Percentiles rank a stretch among this genome's conserved stretches.
Evolutionary conservation across 768 basidiomycete genomes (phyloP).

Genomic region (Lanmaoa pseudosensibilis): DNA sequence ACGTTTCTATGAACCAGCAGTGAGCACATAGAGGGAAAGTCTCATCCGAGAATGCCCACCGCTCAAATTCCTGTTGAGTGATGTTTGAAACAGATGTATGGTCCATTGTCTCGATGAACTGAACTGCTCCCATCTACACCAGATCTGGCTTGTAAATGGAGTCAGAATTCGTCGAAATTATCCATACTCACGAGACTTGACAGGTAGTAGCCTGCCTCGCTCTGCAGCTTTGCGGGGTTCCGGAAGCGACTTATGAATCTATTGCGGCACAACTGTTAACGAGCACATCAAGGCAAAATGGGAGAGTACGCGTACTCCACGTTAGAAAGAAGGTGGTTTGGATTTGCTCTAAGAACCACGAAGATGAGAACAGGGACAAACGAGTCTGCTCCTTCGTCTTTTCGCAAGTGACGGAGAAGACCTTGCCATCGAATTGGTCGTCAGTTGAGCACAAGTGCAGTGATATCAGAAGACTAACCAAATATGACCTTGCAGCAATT

Average conservation of each 20-base stretch:
- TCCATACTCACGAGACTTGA: slow-evolving; percentile 76
- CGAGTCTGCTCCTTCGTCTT: slow-evolving; percentile 87
- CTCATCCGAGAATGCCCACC: slow-evolving; percentile 38
- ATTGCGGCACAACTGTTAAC: neutral
- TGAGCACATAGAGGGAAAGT: slow-evolving; percentile 6
- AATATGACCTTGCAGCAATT: slow-evolving; percentile 99
- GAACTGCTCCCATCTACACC: slow-evolving; percentile 87
- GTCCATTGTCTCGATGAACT: slow-evolving; percentile 98
- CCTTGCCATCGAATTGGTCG: slow-evolving; percentile 45
- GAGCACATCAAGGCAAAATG: neutral
- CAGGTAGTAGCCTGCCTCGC: slow-evolving; percentile 96
- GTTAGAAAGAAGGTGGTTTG: slow-evolving; percentile 89
- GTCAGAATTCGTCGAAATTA: neutral
- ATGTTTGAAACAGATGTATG: slow-evolving; percentile 93
- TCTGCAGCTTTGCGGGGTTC: slow-evolving; percentile 84
- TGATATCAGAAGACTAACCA: slow-evolving; percentile 52
- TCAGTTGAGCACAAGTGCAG: slow-evolving; percentile 1
- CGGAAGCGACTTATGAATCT: slow-evolving; percentile 97
- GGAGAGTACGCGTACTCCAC: slow-evolving; percentile 66
- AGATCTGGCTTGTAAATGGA: slow-evolving; percentile 8
- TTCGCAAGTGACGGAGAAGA: slow-evolving; percentile 81
- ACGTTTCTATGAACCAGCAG: slow-evolving; percentile 45
- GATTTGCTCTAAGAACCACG: slow-evolving; percentile 93
- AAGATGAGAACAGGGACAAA: slow-evolving; percentile 95
- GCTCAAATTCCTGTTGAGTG: slow-evolving; percentile 89